Percentiles rank a stretch among this genome's conserved stretches.
These are phyloP conservation scores for Balansia obtecta DNA, from an alignment of 2,329 filamentous ascomycete species.

Conservation along the genomic window DNA sequence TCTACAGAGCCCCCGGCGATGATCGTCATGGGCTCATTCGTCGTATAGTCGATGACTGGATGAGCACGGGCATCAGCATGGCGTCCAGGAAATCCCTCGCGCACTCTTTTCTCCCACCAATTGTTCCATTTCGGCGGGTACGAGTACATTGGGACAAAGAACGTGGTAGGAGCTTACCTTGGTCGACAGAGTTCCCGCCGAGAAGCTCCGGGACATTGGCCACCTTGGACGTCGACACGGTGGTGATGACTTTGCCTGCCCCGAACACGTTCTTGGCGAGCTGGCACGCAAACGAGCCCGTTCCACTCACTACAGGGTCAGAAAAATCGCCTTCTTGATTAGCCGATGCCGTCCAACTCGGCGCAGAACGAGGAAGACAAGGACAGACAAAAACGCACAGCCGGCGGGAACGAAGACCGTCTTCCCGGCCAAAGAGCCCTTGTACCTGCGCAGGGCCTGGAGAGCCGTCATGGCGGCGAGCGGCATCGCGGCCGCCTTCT, in stretches of 20 bases:
- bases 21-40: slow-evolving; percentile 7
- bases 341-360: neutral
- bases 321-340: neutral
- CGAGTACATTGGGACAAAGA: neutral
- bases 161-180: slow-evolving; percentile 10
- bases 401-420: slow-evolving; percentile 16
- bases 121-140: neutral
- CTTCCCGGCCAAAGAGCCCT: slow-evolving; percentile 26
- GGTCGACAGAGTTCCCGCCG: slow-evolving; percentile 25
- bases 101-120: neutral
- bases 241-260: slow-evolving; percentile 31
- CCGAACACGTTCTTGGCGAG: slow-evolving; percentile 31
- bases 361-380: neutral
- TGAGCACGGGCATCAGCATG: neutral
- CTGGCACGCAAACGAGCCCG: slow-evolving; percentile 20
- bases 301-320: slow-evolving; percentile 11
- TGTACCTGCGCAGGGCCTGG: slow-evolving; percentile 22
- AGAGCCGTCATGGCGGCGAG: slow-evolving; percentile 29
- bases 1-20: slow-evolving; percentile 25
- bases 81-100: neutral
- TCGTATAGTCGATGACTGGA: slow-evolving; percentile 15
- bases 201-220: slow-evolving; percentile 22
- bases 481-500: slow-evolving; percentile 30
- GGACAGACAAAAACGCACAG: slow-evolving; percentile 7
- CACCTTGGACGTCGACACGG: slow-evolving; percentile 30